A percentile compares a stretch with the other conserved stretches of the same genome.
Conservation (phyloP, 805 yeast species). For the Cyberlindnera sargentensis region DNA sequence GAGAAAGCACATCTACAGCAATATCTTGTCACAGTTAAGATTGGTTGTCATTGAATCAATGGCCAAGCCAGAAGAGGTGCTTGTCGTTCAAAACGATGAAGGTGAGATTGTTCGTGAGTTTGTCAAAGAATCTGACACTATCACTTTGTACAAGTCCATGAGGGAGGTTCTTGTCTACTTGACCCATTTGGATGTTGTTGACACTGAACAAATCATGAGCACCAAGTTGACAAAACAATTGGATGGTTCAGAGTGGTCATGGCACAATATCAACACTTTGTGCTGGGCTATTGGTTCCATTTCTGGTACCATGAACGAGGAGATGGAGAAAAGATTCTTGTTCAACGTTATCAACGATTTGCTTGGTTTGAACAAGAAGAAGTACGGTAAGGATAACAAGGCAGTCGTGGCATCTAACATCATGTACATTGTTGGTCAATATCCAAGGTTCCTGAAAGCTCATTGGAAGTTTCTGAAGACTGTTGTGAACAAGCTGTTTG, state of each 20-base stretch:
- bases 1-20: constrained; percentile 79
- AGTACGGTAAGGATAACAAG: constrained; percentile 94
- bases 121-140: constrained; percentile 94
- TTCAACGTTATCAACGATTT: constrained; percentile 91
- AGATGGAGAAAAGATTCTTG: constrained; percentile 89
- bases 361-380: constrained; percentile 87
- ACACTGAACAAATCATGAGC: constrained; percentile 91
- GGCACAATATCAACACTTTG: constrained; percentile 94
- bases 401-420: constrained; percentile 99
- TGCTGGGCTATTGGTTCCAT: constrained; percentile 99
- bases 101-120: constrained; percentile 98
- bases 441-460: constrained; percentile 93
- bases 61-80: constrained; percentile 98
- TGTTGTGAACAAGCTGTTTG: constrained; percentile 90
- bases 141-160: constrained; percentile 90
- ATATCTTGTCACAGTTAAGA: constrained; percentile 74
- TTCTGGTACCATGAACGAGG: constrained; percentile 98
- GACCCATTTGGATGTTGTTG: constrained; percentile 91
- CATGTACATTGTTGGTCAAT: constrained; percentile 99
- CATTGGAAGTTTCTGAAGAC: constrained; percentile 98
- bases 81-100: constrained; percentile 95
- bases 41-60: constrained; percentile 92
- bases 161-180: constrained; percentile 92
- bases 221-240: constrained; percentile 87
- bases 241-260: constrained; percentile 97